These are phyloP conservation scores for Cucurbita maxima DNA, from an alignment of 306 rosid genomes.

Conservation along the genomic window DNA sequence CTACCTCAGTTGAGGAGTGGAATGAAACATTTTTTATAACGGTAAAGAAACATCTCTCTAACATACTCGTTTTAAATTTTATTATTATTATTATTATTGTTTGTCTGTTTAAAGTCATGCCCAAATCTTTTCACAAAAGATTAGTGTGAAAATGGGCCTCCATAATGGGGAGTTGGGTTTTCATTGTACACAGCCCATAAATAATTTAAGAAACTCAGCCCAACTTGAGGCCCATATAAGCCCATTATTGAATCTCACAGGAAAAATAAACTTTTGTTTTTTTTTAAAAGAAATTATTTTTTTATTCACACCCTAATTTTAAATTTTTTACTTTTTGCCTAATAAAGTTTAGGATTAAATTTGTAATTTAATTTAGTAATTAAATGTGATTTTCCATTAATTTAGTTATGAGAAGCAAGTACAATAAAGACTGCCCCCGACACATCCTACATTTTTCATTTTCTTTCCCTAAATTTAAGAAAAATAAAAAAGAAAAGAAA, in stretches of 20 bases:
- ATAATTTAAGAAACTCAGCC: not conserved
- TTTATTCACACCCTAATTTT: too few species aligned
- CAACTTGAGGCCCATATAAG: not conserved
- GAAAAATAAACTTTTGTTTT: too few species aligned
- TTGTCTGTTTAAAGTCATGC: not conserved
- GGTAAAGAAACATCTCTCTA: too few species aligned
- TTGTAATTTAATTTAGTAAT: not conserved
- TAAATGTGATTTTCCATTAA: not conserved
- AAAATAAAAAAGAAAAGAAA: not conserved
- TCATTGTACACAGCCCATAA: not conserved
- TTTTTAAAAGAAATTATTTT: too few species aligned
- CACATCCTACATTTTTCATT: not conserved
- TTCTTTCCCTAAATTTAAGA: not conserved
- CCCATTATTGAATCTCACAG: too few species aligned
- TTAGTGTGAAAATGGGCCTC: not conserved
- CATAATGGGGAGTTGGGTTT: not conserved
- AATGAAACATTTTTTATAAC: too few species aligned
- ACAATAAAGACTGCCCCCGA: not conserved
- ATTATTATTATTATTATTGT: not conserved
- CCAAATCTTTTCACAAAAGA: not conserved
- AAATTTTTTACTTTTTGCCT: too few species aligned
- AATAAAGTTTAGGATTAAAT: too few species aligned
- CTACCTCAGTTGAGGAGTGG: too few species aligned
- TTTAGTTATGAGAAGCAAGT: not conserved
- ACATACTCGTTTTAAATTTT: fast-evolving